Base-by-base conservation (phyloP, 148 eudicot species). In the Spergularia bocconei region DNA sequence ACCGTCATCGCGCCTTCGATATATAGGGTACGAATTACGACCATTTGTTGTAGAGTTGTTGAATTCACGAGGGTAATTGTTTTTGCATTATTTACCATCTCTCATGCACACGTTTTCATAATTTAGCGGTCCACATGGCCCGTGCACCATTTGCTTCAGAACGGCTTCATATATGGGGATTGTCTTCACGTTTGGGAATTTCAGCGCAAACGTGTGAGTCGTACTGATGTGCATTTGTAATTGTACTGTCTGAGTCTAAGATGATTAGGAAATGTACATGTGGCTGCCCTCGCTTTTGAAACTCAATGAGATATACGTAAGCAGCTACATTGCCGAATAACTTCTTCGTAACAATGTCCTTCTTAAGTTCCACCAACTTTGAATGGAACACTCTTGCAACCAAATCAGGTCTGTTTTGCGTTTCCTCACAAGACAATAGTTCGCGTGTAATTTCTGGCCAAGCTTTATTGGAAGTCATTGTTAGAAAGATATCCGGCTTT, bases 241-340 rank as follows among this genome's bases (percentile, higher is more conserved):
- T 48, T 21, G 48, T 48, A 13, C 15, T 5, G 8, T 48, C 13
- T 21, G 13, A 19, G 7, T 72, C 33, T 4, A 58, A 16, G 10
- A 57, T 36, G n/a, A 57, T 38, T 8, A 72, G 52, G 11, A 36
- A 29, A 58, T 38, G 75, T 4, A 2, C 65, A 72, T 57, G 75
- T 4, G 75, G n/a, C 3, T 39, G 16, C 1, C 59, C 60, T 20
- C 72, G 21, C 2, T 52, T 69, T 12, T 44, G 55, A 19, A 69
- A 69, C 19, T 69, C 72, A 12, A 52, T 10, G 14, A 25, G 60
- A 4, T 69, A 55, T 21, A 51, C 53, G 14, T 6, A 44, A 16
- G 58, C 72, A 19, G 44, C 72, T 13, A 69, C 59, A 11, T 52
- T 29, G 2, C 59, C 59, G n/a, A 69, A 69, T 1, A 52, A 15